Evolutionary conservation across 306 rosid genomes (phyloP), one percentile per base, ranked within the genome.

Genomic region (Bauhinia variegata): DNA sequence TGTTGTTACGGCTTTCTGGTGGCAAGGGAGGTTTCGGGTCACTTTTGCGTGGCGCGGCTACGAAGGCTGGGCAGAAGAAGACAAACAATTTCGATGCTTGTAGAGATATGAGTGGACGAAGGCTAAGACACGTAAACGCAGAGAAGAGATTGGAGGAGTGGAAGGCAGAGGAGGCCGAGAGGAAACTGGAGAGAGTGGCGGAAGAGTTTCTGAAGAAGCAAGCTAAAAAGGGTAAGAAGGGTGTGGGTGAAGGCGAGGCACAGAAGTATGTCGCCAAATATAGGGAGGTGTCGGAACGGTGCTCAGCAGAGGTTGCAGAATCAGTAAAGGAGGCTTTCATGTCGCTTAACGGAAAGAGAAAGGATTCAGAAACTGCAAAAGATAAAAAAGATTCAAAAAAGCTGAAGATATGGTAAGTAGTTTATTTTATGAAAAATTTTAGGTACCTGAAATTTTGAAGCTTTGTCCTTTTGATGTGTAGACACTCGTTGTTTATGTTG

Each of bases 1-100:
- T 95, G 12, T 75, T 83, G 39, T 83, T 85, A 5, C 78, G 95
- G 12, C 87, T 95, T 3, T 75, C 79, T 12, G 99, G 99, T 0
- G 99, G 99, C 4, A 95, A 95, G 74, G 99, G 99, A 30, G 99
- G 99, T 42, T 95, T 95, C 48, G 99, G 99, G 5, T 95, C 97
- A 19, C 78, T 95, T 37, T 76, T 95, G 7, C 88, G 99, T 0
- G 97, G 99, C 4, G 97, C 99, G 44, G 99, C 92, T 41, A 85
- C 97, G 9, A 91, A 91, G 74, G 97, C 95, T 0, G 97, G 97
- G 56, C 97, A 90, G 89, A 95, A 91, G 84, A 95, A 95, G 78
- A 95, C 99, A 60, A 91, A 84, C 77, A 91, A 95, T 65, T 88
- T 95, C 66, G 99, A 95, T 14, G 99, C 99, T 0, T 95, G 99